Evolutionary conservation across 2,329 filamentous ascomycete genomes (phyloP).

Genomic region (Trichoderma brevicompactum): DNA sequence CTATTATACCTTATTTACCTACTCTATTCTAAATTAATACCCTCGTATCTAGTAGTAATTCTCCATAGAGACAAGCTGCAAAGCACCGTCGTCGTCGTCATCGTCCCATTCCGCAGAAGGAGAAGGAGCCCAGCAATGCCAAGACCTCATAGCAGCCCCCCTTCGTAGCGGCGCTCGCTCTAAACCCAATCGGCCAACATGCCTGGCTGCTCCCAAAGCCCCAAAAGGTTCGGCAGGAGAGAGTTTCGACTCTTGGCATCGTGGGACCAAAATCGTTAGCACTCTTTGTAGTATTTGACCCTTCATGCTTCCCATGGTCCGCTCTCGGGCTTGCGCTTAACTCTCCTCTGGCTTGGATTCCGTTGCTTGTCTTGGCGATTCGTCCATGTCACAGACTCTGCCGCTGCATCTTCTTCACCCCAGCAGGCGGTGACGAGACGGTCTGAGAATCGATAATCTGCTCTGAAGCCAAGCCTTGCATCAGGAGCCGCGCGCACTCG

Average conservation of each 20-base stretch:
- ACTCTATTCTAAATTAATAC: no score
- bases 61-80: not conserved
- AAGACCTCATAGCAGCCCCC: slow-evolving; percentile 22
- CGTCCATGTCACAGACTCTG: not conserved
- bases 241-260: slow-evolving; percentile 24
- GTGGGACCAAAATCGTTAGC: slow-evolving; percentile 21
- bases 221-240: not conserved
- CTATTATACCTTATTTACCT: no score
- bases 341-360: not conserved
- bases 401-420: not conserved
- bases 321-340: slow-evolving; percentile 11
- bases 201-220: slow-evolving; percentile 1
- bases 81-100: not conserved
- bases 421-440: slow-evolving; percentile 6
- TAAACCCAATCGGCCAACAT: slow-evolving; percentile 29
- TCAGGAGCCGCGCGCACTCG: not conserved
- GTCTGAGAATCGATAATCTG: not conserved
- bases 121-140: slow-evolving; percentile 26
- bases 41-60: not conserved
- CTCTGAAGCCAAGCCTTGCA: not conserved
- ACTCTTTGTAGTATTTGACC: slow-evolving; percentile 7
- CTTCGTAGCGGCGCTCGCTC: slow-evolving; percentile 25
- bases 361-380: not conserved
- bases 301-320: slow-evolving; percentile 15
- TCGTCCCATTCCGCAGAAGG: slow-evolving; percentile 4